A percentile compares a stretch with the other conserved stretches of the same genome.
These are phyloP conservation scores for Pterocarpus santalinus DNA, from an alignment of 306 rosid species.

Conservation along the genomic window DNA sequence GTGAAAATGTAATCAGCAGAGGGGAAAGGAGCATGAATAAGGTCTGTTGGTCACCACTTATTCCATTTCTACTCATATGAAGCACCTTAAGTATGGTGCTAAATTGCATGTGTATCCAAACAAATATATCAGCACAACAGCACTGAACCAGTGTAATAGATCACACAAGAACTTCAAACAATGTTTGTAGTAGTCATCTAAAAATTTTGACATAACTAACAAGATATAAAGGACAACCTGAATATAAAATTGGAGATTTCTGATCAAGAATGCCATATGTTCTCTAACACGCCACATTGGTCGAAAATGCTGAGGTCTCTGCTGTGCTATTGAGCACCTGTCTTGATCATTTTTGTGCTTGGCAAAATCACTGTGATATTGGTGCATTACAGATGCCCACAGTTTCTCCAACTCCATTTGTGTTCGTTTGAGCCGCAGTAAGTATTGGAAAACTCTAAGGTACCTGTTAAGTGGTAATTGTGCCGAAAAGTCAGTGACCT, in stretches of 20 bases:
- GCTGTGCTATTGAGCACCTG: conserved; percentile 65
- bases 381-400: conserved; percentile 97
- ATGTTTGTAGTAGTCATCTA: neutral
- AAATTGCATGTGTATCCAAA: neutral
- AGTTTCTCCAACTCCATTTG: conserved; percentile 98
- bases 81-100: neutral
- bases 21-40: neutral
- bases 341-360: conserved; percentile 58
- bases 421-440: conserved; percentile 87
- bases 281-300: conserved; percentile 96
- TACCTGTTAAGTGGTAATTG: conserved; percentile 67
- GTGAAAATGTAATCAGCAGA: neutral
- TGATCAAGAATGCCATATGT: conserved; percentile 92
- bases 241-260: conserved; percentile 97
- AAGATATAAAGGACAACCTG: conserved; percentile 65
- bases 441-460: conserved; percentile 86
- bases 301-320: conserved; percentile 64
- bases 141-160: conserved; percentile 9
- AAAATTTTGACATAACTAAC: conserved; percentile 24
- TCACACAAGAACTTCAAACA: conserved; percentile 17
- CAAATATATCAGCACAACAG: neutral
- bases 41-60: neutral
- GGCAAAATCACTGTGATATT: conserved; percentile 86
- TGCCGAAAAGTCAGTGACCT: conserved; percentile 31
- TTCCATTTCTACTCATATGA: neutral